Conservation (phyloP, 192 early-diverging fungal species). For the Gamsiella multidivaricata region DNA sequence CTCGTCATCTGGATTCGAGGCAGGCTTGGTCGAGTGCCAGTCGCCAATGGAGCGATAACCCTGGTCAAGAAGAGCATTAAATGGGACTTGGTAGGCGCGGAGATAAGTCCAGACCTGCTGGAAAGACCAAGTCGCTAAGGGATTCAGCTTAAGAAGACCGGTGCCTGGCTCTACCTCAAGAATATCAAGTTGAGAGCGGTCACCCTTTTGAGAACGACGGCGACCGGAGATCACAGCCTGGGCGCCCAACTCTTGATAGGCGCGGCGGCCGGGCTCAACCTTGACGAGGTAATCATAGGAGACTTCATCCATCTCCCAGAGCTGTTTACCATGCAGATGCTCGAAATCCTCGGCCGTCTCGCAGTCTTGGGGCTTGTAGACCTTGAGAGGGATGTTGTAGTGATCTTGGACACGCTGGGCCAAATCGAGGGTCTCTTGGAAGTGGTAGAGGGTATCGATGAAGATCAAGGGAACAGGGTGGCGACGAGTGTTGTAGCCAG, state of each 20-base stretch:
- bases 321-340: constrained; percentile 73
- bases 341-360: constrained; percentile 76
- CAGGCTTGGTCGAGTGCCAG: constrained; percentile 87
- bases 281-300: constrained; percentile 93
- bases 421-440: constrained; percentile 89
- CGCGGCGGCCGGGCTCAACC: constrained; percentile 91
- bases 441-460: constrained; percentile 95
- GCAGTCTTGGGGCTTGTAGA: constrained; percentile 78
- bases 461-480: constrained; percentile 89
- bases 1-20: constrained; percentile 74
- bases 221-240: constrained; percentile 91
- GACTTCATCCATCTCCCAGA: constrained; percentile 87
- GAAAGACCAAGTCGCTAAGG: constrained; percentile 92
- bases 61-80: constrained; percentile 88
- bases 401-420: constrained; percentile 71
- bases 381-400: constrained; percentile 76
- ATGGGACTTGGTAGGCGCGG: constrained; percentile 84
- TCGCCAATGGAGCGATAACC: constrained; percentile 95
- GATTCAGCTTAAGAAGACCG: constrained; percentile 91
- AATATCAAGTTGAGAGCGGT: constrained; percentile 79
- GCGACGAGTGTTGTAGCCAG: constrained; percentile 48
- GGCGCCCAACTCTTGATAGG: constrained; percentile 81
- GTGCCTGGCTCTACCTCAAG: constrained; percentile 83
- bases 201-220: constrained; percentile 86
- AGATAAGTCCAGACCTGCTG: constrained; percentile 90